These are phyloP conservation scores for Cercospora berteroae DNA, from an alignment of 2,329 filamentous ascomycete species.

Conservation along the genomic window DNA sequence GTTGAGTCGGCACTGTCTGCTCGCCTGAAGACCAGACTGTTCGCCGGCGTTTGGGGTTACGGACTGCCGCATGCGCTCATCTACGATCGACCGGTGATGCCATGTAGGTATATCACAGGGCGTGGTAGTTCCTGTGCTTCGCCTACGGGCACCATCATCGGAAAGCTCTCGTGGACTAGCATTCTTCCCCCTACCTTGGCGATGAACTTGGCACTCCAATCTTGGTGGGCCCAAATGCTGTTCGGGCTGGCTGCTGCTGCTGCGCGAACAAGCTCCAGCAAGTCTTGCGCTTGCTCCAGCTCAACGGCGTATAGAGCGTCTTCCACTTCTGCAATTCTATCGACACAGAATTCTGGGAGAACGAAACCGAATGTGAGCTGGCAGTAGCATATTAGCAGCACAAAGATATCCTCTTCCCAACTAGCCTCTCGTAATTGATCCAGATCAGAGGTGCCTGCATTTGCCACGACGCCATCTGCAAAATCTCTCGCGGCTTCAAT, in stretches of 20 bases:
- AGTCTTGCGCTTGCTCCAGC: conserved; percentile 27
- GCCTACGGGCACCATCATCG: conserved; percentile 34
- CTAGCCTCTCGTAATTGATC: conserved; percentile 34
- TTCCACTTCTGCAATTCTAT: conserved; percentile 7
- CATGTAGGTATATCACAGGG: conserved; percentile 32
- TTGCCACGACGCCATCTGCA: conserved; percentile 35
- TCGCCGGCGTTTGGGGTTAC: not conserved
- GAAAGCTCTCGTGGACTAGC: conserved; percentile 33
- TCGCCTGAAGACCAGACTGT: not conserved
- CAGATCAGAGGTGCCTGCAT: conserved; percentile 34
- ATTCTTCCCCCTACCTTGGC: conserved; percentile 34
- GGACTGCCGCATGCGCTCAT: not conserved
- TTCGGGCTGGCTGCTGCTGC: conserved; percentile 23
- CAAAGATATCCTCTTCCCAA: conserved; percentile 40
- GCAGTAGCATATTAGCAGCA: conserved; percentile 35
- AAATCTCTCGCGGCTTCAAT: conserved; percentile 27
- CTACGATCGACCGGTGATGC: not conserved
- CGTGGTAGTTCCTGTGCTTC: conserved; percentile 28
- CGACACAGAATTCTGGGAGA: conserved; percentile 24
- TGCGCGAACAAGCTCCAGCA: conserved; percentile 27
- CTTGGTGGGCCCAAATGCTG: conserved; percentile 28
- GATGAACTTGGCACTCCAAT: conserved; percentile 34
- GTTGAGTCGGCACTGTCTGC: not conserved
- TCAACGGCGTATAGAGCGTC: conserved; percentile 17
- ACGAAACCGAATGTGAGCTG: conserved; percentile 23